phyloP scores from a whole-genome alignment of 2,329 filamentous ascomycete species.

The Thermomyces lanuginosus region DNA sequence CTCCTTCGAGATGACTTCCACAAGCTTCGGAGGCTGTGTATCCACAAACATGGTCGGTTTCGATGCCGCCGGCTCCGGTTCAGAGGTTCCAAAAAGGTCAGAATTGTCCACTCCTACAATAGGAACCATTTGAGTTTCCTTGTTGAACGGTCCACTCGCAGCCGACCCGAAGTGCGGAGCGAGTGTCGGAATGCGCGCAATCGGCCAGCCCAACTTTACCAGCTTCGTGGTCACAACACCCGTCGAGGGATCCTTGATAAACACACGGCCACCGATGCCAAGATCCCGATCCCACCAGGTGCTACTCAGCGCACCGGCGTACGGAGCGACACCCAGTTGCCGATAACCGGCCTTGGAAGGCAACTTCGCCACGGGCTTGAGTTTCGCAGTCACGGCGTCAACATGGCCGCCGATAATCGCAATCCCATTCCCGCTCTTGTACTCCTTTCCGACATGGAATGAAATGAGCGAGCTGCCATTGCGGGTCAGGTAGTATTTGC shows the following conservation, averaged over 20 bases:
- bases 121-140: conserved; percentile 85
- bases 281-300: conserved; percentile 98
- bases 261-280: conserved; percentile 72
- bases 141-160: conserved; percentile 52
- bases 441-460: conserved; percentile 65
- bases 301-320: conserved; percentile 68
- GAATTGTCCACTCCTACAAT: conserved; percentile 78
- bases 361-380: conserved; percentile 82
- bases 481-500: conserved; percentile 75
- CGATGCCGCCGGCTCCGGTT: conserved; percentile 26
- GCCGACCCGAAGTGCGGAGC: conserved; percentile 83
- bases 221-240: conserved; percentile 67
- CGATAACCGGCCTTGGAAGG: conserved; percentile 71
- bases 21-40: conserved; percentile 71
- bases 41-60: conserved; percentile 53
- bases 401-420: conserved; percentile 85
- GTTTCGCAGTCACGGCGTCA: conserved; percentile 73
- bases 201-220: conserved; percentile 86
- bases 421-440: conserved; percentile 69
- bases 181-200: conserved; percentile 79
- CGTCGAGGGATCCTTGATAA: conserved; percentile 55
- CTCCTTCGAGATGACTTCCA: conserved; percentile 63
- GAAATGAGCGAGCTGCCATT: conserved; percentile 77
- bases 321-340: conserved; percentile 82
- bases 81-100: conserved; percentile 30